Conservation (phyloP, 1,284 basidiomycete genomes). For the Malassezia brasiliensis region DNA sequence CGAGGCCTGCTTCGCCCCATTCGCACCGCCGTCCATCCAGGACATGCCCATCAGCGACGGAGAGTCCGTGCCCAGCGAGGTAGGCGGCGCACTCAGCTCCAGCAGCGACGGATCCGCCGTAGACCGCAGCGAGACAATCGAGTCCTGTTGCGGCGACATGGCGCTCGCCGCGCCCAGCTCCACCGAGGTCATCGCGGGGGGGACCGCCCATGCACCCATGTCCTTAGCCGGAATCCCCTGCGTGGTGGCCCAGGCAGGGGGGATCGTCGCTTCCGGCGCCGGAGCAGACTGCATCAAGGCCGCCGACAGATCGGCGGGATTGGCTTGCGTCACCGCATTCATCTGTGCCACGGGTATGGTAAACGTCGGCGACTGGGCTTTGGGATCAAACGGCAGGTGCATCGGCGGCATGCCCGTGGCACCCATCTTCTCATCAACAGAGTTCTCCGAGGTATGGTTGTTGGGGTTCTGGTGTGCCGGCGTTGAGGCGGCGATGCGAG, state of each 20-base stretch:
- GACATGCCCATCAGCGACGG: slow-evolving; percentile 5
- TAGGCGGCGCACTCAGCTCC: slow-evolving; percentile 4
- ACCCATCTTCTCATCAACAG: background rate
- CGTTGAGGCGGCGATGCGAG: slow-evolving; percentile 12
- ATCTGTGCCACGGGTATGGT: slow-evolving; percentile 1
- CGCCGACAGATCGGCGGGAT: slow-evolving; percentile 7
- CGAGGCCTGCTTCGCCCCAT: background rate
- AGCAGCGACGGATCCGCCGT: slow-evolving; percentile 15
- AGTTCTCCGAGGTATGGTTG: background rate
- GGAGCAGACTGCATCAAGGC: slow-evolving; percentile 8
- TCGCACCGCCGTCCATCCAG: background rate
- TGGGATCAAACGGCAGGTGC: slow-evolving; percentile 1
- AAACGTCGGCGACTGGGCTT: slow-evolving; percentile 3
- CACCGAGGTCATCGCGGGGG: background rate
- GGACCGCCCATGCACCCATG: slow-evolving; percentile 12
- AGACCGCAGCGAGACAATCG: slow-evolving; percentile 12
- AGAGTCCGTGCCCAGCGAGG: background rate
- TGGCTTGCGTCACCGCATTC: background rate
- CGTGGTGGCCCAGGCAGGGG: slow-evolving; percentile 2
- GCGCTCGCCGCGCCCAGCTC: background rate
- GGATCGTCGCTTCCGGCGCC: slow-evolving; percentile 1
- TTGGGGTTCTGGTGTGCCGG: background rate
- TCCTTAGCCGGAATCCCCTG: slow-evolving; percentile 5
- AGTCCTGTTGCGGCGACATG: slow-evolving; percentile 1
- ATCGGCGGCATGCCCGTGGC: background rate